phyloP scores from a whole-genome alignment of 23 red algal species.

The Porphyridium purpureum region DNA sequence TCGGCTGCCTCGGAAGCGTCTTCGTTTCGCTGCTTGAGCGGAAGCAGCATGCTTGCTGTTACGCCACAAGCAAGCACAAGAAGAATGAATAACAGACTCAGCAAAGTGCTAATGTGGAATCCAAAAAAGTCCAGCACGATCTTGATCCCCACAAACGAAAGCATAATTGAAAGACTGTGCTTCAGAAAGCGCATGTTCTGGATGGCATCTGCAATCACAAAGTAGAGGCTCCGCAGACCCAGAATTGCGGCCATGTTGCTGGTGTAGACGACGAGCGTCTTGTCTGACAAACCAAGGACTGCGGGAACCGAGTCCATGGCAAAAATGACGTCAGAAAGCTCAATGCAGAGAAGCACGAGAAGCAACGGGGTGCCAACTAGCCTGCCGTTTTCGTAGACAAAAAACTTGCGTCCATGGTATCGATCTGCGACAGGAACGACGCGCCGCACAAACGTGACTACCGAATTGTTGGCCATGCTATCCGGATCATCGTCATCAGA shows the following conservation, averaged over 20 bases:
- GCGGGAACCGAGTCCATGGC: conserved; percentile 94
- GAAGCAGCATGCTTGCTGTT: no score
- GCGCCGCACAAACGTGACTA: conserved; percentile 20
- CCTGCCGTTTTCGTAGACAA: conserved; percentile 13
- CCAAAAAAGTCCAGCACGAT: conserved; percentile 41
- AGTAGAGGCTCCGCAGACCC: conserved; percentile 75
- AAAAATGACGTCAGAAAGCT: conserved; percentile 91
- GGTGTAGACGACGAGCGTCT: conserved; percentile 70
- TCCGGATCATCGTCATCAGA: conserved; percentile 21
- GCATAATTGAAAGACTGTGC: conserved; percentile 58
- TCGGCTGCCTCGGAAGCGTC: no score
- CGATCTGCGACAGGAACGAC: conserved; percentile 36
- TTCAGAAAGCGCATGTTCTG: conserved; percentile 59
- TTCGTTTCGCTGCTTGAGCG: no score
- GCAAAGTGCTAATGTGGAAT: conserved; percentile 17
- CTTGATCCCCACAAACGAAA: conserved; percentile 75
- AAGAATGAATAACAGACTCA: conserved; percentile 33
- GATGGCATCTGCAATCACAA: conserved; percentile 69
- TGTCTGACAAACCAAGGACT: conserved; percentile 65
- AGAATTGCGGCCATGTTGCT: conserved; percentile 92
- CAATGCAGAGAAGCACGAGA: conserved; percentile 67
- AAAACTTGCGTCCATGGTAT: conserved; percentile 48
- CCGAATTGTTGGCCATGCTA: conserved; percentile 22
- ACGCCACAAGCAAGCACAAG: no score
- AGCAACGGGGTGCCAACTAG: conserved; percentile 52